Conservation (phyloP, 1,139 yeast species). For the Taphrina betulina region DNA sequence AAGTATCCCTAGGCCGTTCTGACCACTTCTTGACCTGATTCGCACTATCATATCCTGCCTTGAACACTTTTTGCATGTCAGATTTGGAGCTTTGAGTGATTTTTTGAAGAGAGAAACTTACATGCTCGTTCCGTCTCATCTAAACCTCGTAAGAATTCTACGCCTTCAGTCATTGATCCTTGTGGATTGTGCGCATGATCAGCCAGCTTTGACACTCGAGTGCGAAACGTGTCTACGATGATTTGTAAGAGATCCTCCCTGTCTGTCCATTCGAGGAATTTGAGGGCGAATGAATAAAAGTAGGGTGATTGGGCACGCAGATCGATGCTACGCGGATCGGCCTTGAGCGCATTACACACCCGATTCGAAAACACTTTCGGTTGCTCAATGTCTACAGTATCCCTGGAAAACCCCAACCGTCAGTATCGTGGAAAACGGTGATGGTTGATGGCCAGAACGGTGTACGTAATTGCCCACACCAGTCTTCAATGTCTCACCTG, state of each 20-base stretch:
- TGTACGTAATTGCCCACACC: too few relatives aligned
- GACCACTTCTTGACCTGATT: conserved; percentile 65
- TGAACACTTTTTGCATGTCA: conserved; percentile 56
- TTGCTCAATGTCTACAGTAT: conserved; percentile 26
- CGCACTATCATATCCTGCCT: conserved; percentile 59
- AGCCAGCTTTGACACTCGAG: conserved; percentile 67
- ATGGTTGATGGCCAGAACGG: too few relatives aligned
- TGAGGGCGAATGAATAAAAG: conserved; percentile 56
- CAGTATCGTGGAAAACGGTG: too few relatives aligned
- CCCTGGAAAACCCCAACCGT: too few relatives aligned
- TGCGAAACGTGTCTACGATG: conserved; percentile 51
- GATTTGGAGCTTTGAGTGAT: too few relatives aligned
- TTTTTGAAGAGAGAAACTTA: conserved; percentile 36
- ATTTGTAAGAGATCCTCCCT: conserved; percentile 32
- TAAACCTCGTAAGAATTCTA: conserved; percentile 59
- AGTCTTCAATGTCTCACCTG: conserved; percentile 35
- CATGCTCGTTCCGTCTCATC: conserved; percentile 70
- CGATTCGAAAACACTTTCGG: conserved; percentile 16
- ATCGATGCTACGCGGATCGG: conserved; percentile 68
- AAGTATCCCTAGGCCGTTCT: conserved; percentile 21
- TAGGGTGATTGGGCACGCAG: conserved; percentile 65
- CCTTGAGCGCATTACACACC: conserved; percentile 59
- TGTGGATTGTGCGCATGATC: conserved; percentile 64
- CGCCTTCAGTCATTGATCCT: conserved; percentile 43
- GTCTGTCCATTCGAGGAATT: conserved; percentile 16